Evolutionary conservation across 2,329 filamentous ascomycete genomes (phyloP).

Genomic region (Trichoderma pleuroti): DNA sequence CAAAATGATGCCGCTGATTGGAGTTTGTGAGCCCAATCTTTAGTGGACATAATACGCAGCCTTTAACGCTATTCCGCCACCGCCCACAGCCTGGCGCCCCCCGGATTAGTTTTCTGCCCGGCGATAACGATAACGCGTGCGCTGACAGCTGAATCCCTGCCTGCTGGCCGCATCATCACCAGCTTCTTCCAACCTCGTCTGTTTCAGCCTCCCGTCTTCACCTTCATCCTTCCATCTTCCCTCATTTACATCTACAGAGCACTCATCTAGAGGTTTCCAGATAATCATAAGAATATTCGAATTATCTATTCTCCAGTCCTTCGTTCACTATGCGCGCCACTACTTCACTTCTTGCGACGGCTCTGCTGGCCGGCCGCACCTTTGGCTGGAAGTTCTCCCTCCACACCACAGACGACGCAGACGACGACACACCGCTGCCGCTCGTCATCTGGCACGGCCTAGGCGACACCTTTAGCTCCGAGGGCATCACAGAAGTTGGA

Average conservation of each 20-base stretch:
- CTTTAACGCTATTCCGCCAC: neutral
- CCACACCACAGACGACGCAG: constrained; percentile 35
- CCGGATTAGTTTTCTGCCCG: neutral
- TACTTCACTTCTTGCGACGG: constrained; percentile 3
- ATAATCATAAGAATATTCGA: neutral
- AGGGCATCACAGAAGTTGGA: constrained; percentile 69
- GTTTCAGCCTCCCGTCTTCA: neutral
- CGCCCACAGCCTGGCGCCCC: neutral
- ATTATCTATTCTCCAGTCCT: too few relatives aligned
- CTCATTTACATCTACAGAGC: neutral
- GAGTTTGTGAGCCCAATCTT: neutral
- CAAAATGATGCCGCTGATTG: neutral
- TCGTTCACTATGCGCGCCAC: neutral
- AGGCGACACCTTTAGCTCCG: constrained; percentile 70
- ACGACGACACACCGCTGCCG: constrained; percentile 69
- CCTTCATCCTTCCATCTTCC: neutral
- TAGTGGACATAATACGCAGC: neutral
- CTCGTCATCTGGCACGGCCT: constrained; percentile 91
- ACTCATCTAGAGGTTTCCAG: neutral
- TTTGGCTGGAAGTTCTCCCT: constrained; percentile 16
- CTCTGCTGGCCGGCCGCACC: constrained; percentile 1
- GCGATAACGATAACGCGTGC: neutral
- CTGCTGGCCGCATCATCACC: neutral
- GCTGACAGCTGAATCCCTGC: neutral
- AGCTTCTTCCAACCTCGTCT: neutral